These are phyloP conservation scores for Picocystis sp. DNA, from an alignment of 163 green algal species.

Conservation along the genomic window DNA sequence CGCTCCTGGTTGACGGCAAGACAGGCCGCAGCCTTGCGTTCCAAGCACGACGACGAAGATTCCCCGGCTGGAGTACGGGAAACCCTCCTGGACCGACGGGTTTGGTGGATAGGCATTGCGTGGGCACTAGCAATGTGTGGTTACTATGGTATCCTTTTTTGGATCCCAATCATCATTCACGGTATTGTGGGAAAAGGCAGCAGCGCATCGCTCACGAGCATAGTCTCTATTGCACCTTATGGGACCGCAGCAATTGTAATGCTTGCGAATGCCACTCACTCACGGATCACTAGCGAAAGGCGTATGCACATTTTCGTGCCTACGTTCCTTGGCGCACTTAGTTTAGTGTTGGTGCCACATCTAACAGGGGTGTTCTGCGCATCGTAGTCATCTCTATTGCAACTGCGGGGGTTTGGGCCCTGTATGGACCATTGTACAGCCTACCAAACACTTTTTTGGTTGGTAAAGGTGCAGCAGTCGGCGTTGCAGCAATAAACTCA, in stretches of 20 bases:
- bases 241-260: neutral
- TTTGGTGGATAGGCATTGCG: no score
- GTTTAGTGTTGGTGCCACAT: neutral
- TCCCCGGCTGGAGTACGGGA: no score
- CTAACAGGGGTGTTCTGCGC: neutral
- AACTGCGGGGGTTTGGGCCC: constrained; percentile 13
- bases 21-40: no score
- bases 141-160: no score
- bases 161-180: no score
- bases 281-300: constrained; percentile 7
- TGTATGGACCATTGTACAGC: constrained; percentile 23
- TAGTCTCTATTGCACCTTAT: constrained; percentile 2
- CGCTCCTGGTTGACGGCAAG: constrained; percentile 13
- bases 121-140: no score
- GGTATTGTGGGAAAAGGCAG: no score
- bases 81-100: no score
- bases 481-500: constrained; percentile 25
- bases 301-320: constrained; percentile 14
- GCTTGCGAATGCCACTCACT: neutral
- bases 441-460: constrained; percentile 23
- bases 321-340: constrained; percentile 1
- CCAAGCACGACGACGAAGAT: no score
- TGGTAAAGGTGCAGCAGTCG: constrained; percentile 3
- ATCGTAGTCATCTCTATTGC: constrained; percentile 17
- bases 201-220: no score